Evolutionary conservation across 768 basidiomycete species (phyloP).

Genomic region (Atractiella rhizophila): DNA sequence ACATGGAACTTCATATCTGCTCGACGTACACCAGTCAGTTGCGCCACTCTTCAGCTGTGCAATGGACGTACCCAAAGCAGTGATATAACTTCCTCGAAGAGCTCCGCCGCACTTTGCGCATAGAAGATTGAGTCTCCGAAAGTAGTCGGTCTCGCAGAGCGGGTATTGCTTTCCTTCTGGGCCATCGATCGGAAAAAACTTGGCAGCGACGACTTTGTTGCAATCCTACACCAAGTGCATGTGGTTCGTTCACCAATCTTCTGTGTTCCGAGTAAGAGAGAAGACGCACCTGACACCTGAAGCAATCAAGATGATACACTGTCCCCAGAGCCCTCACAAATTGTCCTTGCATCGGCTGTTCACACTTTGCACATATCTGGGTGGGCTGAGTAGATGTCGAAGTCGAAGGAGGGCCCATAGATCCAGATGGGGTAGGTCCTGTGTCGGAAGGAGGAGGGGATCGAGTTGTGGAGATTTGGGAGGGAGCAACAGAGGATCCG

Average conservation of each 20-base stretch:
- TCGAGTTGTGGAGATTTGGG: background rate
- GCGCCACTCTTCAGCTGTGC: no score
- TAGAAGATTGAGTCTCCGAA: conserved; percentile 78
- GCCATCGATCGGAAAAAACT: conserved; percentile 96
- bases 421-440: background rate
- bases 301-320: conserved; percentile 90
- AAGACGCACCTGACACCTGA: conserved; percentile 69
- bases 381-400: background rate
- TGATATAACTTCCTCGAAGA: conserved; percentile 89
- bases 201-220: conserved; percentile 80
- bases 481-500: background rate
- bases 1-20: no score
- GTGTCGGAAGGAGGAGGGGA: background rate
- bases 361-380: conserved; percentile 22
- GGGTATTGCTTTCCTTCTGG: conserved; percentile 58
- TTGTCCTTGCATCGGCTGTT: conserved; percentile 48
- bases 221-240: conserved; percentile 91
- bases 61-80: conserved; percentile 79
- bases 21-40: no score
- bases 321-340: conserved; percentile 85
- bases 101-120: conserved; percentile 90
- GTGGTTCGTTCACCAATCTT: no score
- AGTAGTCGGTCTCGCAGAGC: conserved; percentile 96
- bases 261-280: no score
- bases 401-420: background rate